A percentile compares a stretch with the other conserved stretches of the same genome.
phyloP scores from a whole-genome alignment of 2,329 filamentous ascomycete genomes.

The Exophiala spinifera region DNA sequence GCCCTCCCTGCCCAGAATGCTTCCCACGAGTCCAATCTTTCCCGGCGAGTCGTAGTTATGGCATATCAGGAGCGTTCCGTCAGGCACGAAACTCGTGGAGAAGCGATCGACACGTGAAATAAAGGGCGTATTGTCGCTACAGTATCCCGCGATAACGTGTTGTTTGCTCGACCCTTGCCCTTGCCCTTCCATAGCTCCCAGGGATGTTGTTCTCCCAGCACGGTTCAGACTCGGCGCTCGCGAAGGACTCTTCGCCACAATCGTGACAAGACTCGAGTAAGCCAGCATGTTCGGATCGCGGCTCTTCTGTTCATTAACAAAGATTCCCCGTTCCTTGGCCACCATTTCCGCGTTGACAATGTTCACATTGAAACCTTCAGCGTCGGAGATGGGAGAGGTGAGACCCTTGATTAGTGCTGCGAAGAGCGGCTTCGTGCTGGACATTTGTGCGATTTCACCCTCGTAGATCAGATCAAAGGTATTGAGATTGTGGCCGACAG shows the following conservation, averaged over 20 bases:
- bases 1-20: constrained; percentile 63
- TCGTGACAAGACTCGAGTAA: constrained; percentile 68
- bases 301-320: constrained; percentile 70
- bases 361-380: constrained; percentile 68
- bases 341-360: constrained; percentile 78
- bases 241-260: constrained; percentile 53
- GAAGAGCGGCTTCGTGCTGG: constrained; percentile 74
- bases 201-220: constrained; percentile 22
- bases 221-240: constrained; percentile 37
- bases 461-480: constrained; percentile 76
- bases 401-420: constrained; percentile 77
- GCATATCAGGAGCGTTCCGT: constrained; percentile 72
- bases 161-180: constrained; percentile 32
- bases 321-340: constrained; percentile 72
- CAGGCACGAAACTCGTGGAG: constrained; percentile 68
- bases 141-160: constrained; percentile 50
- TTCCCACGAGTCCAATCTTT: constrained; percentile 78
- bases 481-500: constrained; percentile 54
- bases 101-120: constrained; percentile 74
- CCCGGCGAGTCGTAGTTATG: constrained; percentile 79
- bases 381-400: constrained; percentile 64
- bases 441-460: constrained; percentile 67
- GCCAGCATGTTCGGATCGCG: constrained; percentile 60
- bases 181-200: neutral
- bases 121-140: constrained; percentile 45